These are phyloP conservation scores for Candida suzukii DNA, from an alignment of 805 yeast species.

Conservation along the genomic window DNA sequence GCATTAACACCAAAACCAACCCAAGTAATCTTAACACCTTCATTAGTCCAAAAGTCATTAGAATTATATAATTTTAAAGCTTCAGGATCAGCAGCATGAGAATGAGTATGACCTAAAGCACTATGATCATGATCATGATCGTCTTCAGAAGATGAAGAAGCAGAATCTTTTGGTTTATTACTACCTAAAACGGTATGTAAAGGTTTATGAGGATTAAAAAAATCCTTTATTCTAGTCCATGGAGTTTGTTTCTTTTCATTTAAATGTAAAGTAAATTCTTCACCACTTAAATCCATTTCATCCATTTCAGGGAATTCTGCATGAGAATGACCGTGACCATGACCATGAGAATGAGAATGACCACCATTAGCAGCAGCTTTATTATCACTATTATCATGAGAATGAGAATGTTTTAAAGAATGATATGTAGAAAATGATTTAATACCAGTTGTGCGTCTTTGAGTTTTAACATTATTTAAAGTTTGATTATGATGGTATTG, in stretches of 20 bases:
- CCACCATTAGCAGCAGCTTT: constrained; percentile 6
- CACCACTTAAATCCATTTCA: constrained; percentile 20
- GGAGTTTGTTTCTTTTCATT: constrained; percentile 14
- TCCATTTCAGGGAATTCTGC: constrained; percentile 19
- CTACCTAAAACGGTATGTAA: constrained; percentile 18
- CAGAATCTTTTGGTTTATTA: neutral
- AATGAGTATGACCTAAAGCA: constrained; percentile 25
- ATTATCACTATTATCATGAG: neutral
- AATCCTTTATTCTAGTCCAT: constrained; percentile 23
- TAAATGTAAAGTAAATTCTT: constrained; percentile 17
- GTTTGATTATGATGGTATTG: too few species aligned
- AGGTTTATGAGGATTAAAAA: constrained; percentile 29
- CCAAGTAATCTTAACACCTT: constrained; percentile 92
- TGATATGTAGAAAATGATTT: neutral
- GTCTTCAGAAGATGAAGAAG: neutral
- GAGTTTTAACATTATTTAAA: neutral
- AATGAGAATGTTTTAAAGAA: neutral
- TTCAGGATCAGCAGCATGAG: constrained; percentile 34
- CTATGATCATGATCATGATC: constrained; percentile 9
- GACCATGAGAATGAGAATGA: constrained; percentile 23
- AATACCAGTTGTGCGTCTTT: neutral
- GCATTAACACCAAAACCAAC: constrained; percentile 80
- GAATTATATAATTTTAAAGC: constrained; percentile 38
- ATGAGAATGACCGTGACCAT: constrained; percentile 4
- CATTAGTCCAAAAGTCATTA: constrained; percentile 48